Conservation (phyloP, 495 filamentous ascomycete genomes). For the Podospora pseudopauciseta region DNA sequence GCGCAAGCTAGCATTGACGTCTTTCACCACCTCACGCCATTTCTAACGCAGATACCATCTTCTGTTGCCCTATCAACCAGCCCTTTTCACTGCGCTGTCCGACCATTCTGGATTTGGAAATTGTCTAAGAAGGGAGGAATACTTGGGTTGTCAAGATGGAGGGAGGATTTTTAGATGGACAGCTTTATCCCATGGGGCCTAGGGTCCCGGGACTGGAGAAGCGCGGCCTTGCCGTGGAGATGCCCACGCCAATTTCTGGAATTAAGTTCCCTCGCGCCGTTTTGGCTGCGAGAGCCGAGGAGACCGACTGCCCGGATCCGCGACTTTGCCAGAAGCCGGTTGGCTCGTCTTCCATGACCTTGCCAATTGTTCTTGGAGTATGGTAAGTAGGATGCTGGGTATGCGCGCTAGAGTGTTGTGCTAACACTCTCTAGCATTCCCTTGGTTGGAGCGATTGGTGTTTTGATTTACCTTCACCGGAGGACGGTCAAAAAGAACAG, state of each 20-base stretch:
- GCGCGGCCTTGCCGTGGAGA: slow-evolving; percentile 11
- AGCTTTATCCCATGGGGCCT: slow-evolving; percentile 27
- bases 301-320: slow-evolving; percentile 21
- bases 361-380: slow-evolving; percentile 77
- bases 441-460: slow-evolving; percentile 59
- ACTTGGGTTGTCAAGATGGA: slow-evolving; percentile 27
- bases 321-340: slow-evolving; percentile 54
- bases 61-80: slow-evolving; percentile 16
- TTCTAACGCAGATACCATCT: neutral
- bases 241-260: slow-evolving; percentile 16
- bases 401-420: slow-evolving; percentile 28
- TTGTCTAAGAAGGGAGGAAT: slow-evolving; percentile 14
- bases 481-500: slow-evolving; percentile 68
- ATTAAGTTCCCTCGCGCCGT: slow-evolving; percentile 21
- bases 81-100: neutral
- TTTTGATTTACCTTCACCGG: slow-evolving; percentile 74
- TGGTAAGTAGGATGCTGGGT: slow-evolving; percentile 59
- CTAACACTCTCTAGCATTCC: slow-evolving; percentile 60
- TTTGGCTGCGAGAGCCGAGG: slow-evolving; percentile 20
- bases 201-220: slow-evolving; percentile 22
- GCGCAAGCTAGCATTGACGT: slow-evolving; percentile 19
- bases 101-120: slow-evolving; percentile 5
- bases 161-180: slow-evolving; percentile 19
- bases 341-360: slow-evolving; percentile 53
- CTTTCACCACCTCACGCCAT: neutral